Percentiles rank a stretch among this genome's conserved stretches.
phyloP scores from a whole-genome alignment of 768 basidiomycete genomes.

The Mycena leptocephala region DNA sequence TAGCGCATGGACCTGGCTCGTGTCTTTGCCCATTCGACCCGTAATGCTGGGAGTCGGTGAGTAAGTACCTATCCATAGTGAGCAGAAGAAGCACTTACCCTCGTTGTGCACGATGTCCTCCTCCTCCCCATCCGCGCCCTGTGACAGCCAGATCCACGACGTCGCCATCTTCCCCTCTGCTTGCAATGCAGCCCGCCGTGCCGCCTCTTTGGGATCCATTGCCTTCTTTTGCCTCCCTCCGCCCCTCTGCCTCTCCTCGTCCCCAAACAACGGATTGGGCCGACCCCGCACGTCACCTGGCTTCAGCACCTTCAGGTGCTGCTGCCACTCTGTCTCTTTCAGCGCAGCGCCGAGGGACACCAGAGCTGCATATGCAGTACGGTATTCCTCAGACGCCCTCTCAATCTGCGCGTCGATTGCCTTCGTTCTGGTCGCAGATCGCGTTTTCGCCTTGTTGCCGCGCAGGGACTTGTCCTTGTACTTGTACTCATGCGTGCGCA shows the following conservation, averaged over 20 bases:
- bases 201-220: not conserved
- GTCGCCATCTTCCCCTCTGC: not conserved
- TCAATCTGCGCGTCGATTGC: not conserved
- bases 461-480: not conserved
- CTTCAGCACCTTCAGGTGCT: not conserved
- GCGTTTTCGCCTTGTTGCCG: not conserved
- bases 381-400: not conserved
- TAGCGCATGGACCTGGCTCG: constrained; percentile 12
- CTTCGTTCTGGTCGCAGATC: not conserved
- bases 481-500: not conserved
- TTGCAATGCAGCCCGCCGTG: not conserved
- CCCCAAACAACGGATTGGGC: not conserved
- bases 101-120: not conserved
- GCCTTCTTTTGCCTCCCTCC: not conserved
- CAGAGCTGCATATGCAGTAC: no score
- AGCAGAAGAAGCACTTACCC: not conserved
- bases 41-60: not conserved
- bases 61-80: no score
- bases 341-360: not conserved
- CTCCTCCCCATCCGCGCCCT: not conserved
- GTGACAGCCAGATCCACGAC: no score
- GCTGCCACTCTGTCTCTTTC: not conserved
- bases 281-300: not conserved
- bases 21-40: constrained; percentile 22
- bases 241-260: not conserved